Percentiles rank a stretch among this genome's conserved stretches.
Evolutionary conservation across 78 protist genomes (phyloP).

Genomic region (Cavenderia fasciculata): DNA sequence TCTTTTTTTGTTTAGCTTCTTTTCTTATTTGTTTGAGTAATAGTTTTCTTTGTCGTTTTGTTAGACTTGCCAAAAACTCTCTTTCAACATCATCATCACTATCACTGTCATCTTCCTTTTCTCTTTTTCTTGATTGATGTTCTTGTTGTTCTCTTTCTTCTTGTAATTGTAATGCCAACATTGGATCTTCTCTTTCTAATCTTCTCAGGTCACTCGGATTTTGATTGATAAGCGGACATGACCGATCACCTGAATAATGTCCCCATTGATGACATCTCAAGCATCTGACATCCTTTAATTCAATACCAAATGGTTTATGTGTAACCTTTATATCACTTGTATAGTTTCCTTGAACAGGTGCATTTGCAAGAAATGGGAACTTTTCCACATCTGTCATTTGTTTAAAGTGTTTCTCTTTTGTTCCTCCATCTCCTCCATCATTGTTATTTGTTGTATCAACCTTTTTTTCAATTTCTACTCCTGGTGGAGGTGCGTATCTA

Average conservation of each 20-base stretch:
- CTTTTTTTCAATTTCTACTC: neutral
- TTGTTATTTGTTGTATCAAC: neutral
- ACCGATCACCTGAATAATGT: slow-evolving; percentile 76
- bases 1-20: slow-evolving; percentile 51
- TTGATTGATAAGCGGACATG: slow-evolving; percentile 40
- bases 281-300: slow-evolving; percentile 74
- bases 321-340: slow-evolving; percentile 20
- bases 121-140: neutral
- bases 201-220: slow-evolving; percentile 32
- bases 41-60: slow-evolving; percentile 58
- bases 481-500: neutral
- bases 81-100: slow-evolving; percentile 62
- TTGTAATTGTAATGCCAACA: neutral
- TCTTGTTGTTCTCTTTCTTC: neutral
- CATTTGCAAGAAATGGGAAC: slow-evolving; percentile 58
- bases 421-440: neutral
- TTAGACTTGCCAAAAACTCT: slow-evolving; percentile 52
- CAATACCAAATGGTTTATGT: slow-evolving; percentile 75
- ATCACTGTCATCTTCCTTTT: slow-evolving; percentile 5
- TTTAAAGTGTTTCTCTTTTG: slow-evolving; percentile 6
- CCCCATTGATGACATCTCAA: slow-evolving; percentile 73
- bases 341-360: slow-evolving; percentile 34
- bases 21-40: slow-evolving; percentile 53
- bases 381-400: slow-evolving; percentile 45
- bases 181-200: slow-evolving; percentile 53